Evolutionary conservation across 148 eudicot genomes (phyloP), one percentile per base, ranked within the genome.

Genomic region (Silene conica): DNA sequence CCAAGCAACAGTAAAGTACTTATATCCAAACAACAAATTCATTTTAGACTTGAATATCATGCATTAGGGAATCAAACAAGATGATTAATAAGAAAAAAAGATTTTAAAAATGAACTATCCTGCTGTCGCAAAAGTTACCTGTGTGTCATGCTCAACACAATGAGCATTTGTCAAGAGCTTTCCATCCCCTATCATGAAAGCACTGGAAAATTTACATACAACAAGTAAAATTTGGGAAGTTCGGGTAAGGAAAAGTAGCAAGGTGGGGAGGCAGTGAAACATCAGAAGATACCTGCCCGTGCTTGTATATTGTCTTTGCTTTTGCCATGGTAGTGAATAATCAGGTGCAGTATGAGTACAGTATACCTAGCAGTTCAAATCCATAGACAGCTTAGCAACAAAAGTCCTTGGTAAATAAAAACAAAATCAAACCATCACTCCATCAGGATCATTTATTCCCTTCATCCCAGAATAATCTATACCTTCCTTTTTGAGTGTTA

Each of bases 271-370:
- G 14, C 60, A 57, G 50, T 55, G 52, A 61, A 58, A 71, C 59
- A 16, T 22, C n/a, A 66, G 64, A 67, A 76, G 76, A 69, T 91
- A 84, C 98, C 98, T 94, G 82, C 97, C 98, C 58, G 98, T 94
- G 78, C 97, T 91, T 60, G 97, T 88, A 79, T 75, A 92, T 74
- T 94, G 98, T 70, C 96, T 82, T 85, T 90, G 97, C 81, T 94
- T 91, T 80, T 94, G 98, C 98, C 98, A 94, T 72, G 98, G 98
- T 41, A 94, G 96, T 67, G 97, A 89, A 82, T 94, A 94, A 86
- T 94, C 96, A 60, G 98, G 98, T 67, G 87, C 97, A 66, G 93
- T 94, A 83, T 94, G 97, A 66, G 97, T 92, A 66, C 96, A 89
- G 77, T 89, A 94, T 75, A 94, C 98, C 98, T 94, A 79, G 55